A percentile compares a stretch with the other conserved stretches of the same genome.
These are phyloP conservation scores for Colletotrichum tropicicola DNA, from an alignment of 2,329 filamentous ascomycete genomes.

Conservation along the genomic window DNA sequence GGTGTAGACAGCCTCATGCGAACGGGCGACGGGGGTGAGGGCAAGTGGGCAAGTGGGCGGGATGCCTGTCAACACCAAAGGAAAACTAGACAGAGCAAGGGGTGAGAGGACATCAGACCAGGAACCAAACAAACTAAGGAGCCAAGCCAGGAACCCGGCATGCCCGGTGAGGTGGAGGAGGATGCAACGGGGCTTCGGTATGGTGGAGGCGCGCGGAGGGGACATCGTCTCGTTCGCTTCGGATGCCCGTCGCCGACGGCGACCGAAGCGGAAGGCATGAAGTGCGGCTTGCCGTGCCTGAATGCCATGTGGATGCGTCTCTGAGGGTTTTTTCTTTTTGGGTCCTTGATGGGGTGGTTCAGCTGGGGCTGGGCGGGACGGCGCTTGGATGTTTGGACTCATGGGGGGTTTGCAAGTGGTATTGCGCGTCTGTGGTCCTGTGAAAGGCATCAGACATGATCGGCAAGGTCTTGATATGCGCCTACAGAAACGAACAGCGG, in stretches of 20 bases:
- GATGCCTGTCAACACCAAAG: slow-evolving; percentile 2
- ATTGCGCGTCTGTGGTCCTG: slow-evolving; percentile 5
- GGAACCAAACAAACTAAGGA: slow-evolving; percentile 10
- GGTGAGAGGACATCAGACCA: slow-evolving; percentile 16
- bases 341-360: background rate
- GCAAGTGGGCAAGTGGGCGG: background rate
- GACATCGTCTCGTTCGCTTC: slow-evolving; percentile 6
- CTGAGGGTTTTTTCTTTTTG: background rate
- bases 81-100: too few species aligned
- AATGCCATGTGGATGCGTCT: background rate
- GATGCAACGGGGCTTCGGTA: background rate
- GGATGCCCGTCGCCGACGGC: background rate
- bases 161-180: slow-evolving; percentile 17
- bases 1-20: slow-evolving; percentile 1
- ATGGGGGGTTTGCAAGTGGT: background rate
- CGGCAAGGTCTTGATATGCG: background rate
- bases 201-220: background rate
- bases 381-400: background rate
- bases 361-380: background rate
- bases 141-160: slow-evolving; percentile 13
- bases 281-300: background rate
- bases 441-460: background rate
- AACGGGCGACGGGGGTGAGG: too few species aligned
- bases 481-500: slow-evolving; percentile 5
- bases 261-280: background rate